Conservation (phyloP, 441 rosid species). For the Gossypium gossypioides region DNA sequence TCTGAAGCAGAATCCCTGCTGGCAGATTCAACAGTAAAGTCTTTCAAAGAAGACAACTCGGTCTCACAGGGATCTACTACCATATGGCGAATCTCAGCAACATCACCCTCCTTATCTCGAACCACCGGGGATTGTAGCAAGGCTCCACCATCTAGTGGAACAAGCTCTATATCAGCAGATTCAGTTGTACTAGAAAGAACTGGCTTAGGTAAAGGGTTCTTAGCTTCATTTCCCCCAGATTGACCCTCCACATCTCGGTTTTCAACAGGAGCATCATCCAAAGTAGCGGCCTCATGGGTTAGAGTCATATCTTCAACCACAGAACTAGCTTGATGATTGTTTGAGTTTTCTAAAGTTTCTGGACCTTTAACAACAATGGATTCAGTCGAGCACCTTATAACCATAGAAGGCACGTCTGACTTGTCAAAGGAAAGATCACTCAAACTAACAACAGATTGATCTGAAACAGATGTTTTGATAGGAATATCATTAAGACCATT, state of each 20-base stretch:
- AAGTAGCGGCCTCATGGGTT: background rate
- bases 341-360: background rate
- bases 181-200: conserved; percentile 12
- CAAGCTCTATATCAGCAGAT: conserved; percentile 13
- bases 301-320: background rate
- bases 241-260: conserved; percentile 7
- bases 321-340: background rate
- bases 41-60: conserved; percentile 9
- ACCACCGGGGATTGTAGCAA: background rate
- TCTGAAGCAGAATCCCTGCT: conserved; percentile 8
- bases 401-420: background rate
- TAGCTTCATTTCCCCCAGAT: background rate
- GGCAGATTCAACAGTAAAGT: background rate
- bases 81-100: conserved; percentile 13
- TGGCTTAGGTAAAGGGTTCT: conserved; percentile 13
- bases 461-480: background rate
- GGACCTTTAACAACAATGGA: background rate
- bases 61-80: conserved; percentile 20
- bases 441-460: background rate
- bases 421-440: background rate
- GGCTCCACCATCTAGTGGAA: conserved; percentile 13
- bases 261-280: conserved; percentile 2
- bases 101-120: conserved; percentile 15
- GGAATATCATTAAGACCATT: background rate
- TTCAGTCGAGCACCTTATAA: background rate